These are phyloP conservation scores for Petasospora fabianii DNA, from an alignment of 1,139 yeast species.

Conservation along the genomic window DNA sequence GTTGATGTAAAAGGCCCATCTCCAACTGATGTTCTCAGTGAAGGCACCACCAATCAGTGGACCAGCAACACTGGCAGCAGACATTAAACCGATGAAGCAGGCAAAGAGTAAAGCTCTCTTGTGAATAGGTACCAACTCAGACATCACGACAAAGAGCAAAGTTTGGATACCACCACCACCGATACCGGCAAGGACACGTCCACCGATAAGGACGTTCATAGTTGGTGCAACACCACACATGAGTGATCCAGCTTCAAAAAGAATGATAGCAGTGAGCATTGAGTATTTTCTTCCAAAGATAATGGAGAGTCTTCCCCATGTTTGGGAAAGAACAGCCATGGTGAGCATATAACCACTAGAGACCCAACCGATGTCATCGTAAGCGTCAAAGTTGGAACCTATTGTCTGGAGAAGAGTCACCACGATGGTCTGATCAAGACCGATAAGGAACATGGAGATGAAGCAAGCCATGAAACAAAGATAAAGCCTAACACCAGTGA, in stretches of 20 bases:
- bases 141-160: conserved; percentile 52
- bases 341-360: conserved; percentile 58
- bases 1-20: conserved; percentile 77
- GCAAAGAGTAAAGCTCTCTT: conserved; percentile 50
- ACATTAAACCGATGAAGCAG: conserved; percentile 48
- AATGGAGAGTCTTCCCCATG: conserved; percentile 59
- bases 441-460: conserved; percentile 51
- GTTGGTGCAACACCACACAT: conserved; percentile 52
- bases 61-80: conserved; percentile 56
- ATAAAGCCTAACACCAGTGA: conserved; percentile 39
- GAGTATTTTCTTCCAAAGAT: conserved; percentile 58
- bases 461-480: conserved; percentile 46
- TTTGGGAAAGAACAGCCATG: conserved; percentile 48
- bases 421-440: conserved; percentile 68
- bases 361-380: conserved; percentile 57
- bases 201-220: conserved; percentile 63
- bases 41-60: conserved; percentile 71
- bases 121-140: conserved; percentile 57
- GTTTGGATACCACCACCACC: conserved; percentile 72
- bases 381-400: conserved; percentile 48
- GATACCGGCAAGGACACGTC: conserved; percentile 64
- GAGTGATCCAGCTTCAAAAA: conserved; percentile 62
- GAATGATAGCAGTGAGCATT: conserved; percentile 43
- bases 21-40: conserved; percentile 59
- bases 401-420: conserved; percentile 54